Base-by-base conservation (phyloP, 1,284 basidiomycete species). In the Meira nashicola region DNA sequence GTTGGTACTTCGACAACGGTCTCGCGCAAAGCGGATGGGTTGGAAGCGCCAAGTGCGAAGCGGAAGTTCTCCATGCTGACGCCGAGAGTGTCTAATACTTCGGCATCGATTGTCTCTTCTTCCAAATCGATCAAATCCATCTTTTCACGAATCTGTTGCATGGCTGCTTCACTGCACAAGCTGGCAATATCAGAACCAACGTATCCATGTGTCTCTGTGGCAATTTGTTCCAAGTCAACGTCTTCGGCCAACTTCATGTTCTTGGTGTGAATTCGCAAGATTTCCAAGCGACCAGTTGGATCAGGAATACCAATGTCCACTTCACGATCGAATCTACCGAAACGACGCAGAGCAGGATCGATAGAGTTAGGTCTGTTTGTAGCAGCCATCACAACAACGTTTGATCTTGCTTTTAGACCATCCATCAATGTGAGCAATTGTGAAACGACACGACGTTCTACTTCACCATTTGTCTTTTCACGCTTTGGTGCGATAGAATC, bases 391-490 rank as follows among this genome's bases (percentile, higher is more conserved):
- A 98, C 94, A 65, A 98, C 94, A 56, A 98, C 91, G 79, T 98
- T 98, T 47, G 94, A 95, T 60, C 94, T 92, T 40, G 94, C 92
- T 82, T 97, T 97, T 69, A 98, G 83, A 70, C 94, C 95, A 73
- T 98, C 95, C 94, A 98, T 98, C 71, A 97, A 87, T 2, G 95
- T 97, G 48, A 98, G 85, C 14, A 98, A 85, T 80, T 98, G 94
- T 0, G 94, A 97, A 1, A 98, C 95, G 25, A 98, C 94, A 79
- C 95, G 91, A 65, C 95, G 91, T 81, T 98, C 94, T 79, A 98
- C 94, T 83, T 98, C 94, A 75, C 94, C 94, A 78, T 97, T 96
- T 25, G 94, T 97, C 91, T 98, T 97, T 83, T 98, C 94, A 85
- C 94, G 91, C 83, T 98, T 98, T 33, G 95, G 95, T 14, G 94